A percentile compares a stretch with the other conserved stretches of the same genome.
Evolutionary conservation across 2,329 filamentous ascomycete species (phyloP).

Genomic region (Pestalotiopsis sp.): DNA sequence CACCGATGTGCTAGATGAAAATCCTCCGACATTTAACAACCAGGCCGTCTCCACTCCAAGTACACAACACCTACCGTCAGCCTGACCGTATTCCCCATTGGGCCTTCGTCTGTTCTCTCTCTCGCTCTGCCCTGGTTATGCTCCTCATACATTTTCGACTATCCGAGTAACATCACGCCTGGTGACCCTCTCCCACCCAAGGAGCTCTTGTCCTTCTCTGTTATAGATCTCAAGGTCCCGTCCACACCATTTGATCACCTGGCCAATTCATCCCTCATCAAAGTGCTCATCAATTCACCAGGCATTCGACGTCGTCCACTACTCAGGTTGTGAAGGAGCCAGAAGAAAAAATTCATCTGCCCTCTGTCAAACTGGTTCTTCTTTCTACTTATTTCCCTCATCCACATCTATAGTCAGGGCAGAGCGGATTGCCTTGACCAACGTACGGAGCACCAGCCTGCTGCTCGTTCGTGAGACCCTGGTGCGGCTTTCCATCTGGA

Average conservation of each 20-base stretch:
- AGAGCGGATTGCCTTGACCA: slow-evolving; percentile 38
- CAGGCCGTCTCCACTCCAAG: slow-evolving; percentile 6
- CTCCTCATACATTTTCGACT: neutral
- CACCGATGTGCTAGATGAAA: slow-evolving; percentile 6
- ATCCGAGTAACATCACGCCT: neutral
- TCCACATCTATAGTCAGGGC: slow-evolving; percentile 14
- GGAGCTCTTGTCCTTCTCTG: neutral
- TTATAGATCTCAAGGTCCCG: neutral
- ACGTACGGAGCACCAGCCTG: slow-evolving; percentile 50
- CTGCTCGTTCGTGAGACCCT: slow-evolving; percentile 38
- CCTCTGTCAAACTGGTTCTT: neutral
- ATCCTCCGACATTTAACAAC: slow-evolving; percentile 6
- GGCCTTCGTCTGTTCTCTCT: slow-evolving; percentile 12
- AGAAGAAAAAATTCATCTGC: neutral
- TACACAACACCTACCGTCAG: slow-evolving; percentile 8
- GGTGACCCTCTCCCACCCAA: neutral
- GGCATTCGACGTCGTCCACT: neutral
- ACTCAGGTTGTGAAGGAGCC: neutral
- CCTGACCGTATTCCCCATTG: slow-evolving; percentile 12
- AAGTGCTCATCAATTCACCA: neutral
- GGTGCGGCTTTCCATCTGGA: slow-evolving; percentile 43
- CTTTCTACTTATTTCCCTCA: neutral
- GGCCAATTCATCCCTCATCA: slow-evolving; percentile 2
- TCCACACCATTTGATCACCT: slow-evolving; percentile 1
- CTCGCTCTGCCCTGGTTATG: neutral